phyloP scores from a whole-genome alignment of 371 early-diverging fungal genomes.

The Actinomortierella wolfii region DNA sequence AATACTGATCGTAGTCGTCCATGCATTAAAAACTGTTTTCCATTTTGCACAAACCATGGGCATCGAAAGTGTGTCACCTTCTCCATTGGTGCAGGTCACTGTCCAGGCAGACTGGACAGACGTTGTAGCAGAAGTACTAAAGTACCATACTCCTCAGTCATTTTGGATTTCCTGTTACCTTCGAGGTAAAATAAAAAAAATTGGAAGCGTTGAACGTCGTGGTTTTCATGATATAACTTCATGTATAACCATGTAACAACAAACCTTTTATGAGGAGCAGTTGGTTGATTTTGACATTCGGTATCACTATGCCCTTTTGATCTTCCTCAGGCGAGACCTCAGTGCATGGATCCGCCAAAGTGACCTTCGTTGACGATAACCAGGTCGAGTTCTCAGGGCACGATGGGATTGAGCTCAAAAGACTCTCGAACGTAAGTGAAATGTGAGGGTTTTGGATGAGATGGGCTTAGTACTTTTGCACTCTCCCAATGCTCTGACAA shows the following conservation, averaged over 20 bases:
- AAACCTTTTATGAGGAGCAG: slow-evolving; percentile 25
- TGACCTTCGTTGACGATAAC: slow-evolving; percentile 31
- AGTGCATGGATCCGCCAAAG: slow-evolving; percentile 51
- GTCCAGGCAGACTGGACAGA: slow-evolving; percentile 47
- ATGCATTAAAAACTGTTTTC: no score
- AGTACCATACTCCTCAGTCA: slow-evolving; percentile 22
- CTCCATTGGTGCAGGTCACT: slow-evolving; percentile 34
- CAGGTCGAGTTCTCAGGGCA: slow-evolving; percentile 35
- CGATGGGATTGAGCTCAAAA: slow-evolving; percentile 29
- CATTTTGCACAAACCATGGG: slow-evolving; percentile 16
- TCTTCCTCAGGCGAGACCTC: slow-evolving; percentile 11
- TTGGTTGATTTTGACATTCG: background rate
- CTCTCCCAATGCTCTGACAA: no score
- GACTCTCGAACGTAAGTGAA: slow-evolving; percentile 26
- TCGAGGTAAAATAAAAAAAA: slow-evolving; percentile 40
- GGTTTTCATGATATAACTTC: no score
- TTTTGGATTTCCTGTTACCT: slow-evolving; percentile 64
- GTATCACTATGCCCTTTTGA: background rate
- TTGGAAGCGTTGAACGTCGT: background rate
- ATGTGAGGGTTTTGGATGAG: background rate
- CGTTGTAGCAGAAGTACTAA: slow-evolving; percentile 29
- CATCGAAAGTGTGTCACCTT: slow-evolving; percentile 23
- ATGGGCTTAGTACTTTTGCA: no score
- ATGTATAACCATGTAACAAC: slow-evolving; percentile 10
- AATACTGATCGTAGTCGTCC: no score